A percentile compares a stretch with the other conserved stretches of the same genome.
phyloP scores from a whole-genome alignment of 768 basidiomycete species.

The Neoboletus subvelutipes region DNA sequence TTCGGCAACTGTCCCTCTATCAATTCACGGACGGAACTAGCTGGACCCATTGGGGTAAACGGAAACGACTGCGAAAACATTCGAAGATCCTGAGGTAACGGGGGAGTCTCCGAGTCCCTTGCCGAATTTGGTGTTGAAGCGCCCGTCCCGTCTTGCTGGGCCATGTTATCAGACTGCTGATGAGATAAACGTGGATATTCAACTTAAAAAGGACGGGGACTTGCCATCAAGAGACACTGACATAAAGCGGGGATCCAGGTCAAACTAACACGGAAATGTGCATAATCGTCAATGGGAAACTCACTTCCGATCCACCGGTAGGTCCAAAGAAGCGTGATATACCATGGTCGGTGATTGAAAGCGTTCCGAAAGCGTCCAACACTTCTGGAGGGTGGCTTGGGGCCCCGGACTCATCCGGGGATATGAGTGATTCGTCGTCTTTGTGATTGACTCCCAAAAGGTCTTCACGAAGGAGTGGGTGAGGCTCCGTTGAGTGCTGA shows the following conservation, averaged over 20 bases:
- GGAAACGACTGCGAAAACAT: conserved; percentile 64
- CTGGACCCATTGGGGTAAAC: conserved; percentile 57
- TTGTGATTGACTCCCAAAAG: conserved; percentile 36
- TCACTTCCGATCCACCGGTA: conserved; percentile 66
- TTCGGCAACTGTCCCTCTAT: conserved; percentile 56
- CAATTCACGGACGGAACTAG: conserved; percentile 45
- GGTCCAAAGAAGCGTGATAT: conserved; percentile 65
- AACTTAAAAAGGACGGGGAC: conserved; percentile 7
- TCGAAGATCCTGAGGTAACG: conserved; percentile 33
- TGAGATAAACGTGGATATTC: conserved; percentile 8
- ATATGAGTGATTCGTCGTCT: conserved; percentile 23
- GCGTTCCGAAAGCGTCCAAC: conserved; percentile 58
- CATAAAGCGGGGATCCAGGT: conserved; percentile 11
- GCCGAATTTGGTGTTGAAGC: conserved; percentile 27
- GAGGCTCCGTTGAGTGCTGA: conserved; percentile 50
- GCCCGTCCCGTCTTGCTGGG: conserved; percentile 12
- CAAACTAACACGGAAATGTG: conserved; percentile 11
- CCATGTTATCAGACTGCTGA: conserved; percentile 27
- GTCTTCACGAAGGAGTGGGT: conserved; percentile 60
- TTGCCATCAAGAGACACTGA: conserved; percentile 36
- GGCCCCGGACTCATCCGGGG: conserved; percentile 27
- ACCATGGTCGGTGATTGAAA: conserved; percentile 59
- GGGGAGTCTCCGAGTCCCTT: conserved; percentile 30
- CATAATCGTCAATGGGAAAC: conserved; percentile 24
- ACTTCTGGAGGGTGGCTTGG: conserved; percentile 38